Conservation (phyloP, 1,139 yeast genomes). For the Chernovozyma aurita region DNA sequence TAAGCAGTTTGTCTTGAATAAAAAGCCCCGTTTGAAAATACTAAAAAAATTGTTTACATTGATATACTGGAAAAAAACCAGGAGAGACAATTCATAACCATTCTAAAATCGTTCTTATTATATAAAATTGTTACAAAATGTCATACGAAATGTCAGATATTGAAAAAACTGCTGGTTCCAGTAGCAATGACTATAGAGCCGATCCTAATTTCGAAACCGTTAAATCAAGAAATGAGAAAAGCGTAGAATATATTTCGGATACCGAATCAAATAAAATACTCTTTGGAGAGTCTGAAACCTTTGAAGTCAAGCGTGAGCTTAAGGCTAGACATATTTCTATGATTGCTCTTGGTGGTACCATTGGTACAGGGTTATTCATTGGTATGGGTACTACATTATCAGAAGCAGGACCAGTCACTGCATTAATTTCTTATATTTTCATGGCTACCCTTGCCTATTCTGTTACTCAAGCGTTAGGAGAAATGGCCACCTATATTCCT, state of each 20-base stretch:
- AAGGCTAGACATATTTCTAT: constrained; percentile 66
- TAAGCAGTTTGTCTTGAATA: no score
- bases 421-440: constrained; percentile 60
- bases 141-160: constrained; percentile 7
- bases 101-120: no score
- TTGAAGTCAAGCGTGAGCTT: constrained; percentile 35
- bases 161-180: constrained; percentile 10
- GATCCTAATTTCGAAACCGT: background rate
- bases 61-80: no score
- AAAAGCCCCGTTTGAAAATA: no score
- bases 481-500: constrained; percentile 72
- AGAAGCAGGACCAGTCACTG: constrained; percentile 69
- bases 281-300: constrained; percentile 9
- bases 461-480: constrained; percentile 69
- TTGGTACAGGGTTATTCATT: constrained; percentile 63
- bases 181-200: constrained; percentile 1
- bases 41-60: no score
- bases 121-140: no score
- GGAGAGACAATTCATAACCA: no score
- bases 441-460: constrained; percentile 62
- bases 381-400: constrained; percentile 53
- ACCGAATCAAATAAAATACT: constrained; percentile 11
- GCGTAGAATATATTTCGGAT: constrained; percentile 10
- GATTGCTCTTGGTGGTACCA: constrained; percentile 61
- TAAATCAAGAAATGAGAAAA: constrained; percentile 7